Conservation (phyloP, 1,284 basidiomycete genomes). For the Pisolithus thermaeus region DNA sequence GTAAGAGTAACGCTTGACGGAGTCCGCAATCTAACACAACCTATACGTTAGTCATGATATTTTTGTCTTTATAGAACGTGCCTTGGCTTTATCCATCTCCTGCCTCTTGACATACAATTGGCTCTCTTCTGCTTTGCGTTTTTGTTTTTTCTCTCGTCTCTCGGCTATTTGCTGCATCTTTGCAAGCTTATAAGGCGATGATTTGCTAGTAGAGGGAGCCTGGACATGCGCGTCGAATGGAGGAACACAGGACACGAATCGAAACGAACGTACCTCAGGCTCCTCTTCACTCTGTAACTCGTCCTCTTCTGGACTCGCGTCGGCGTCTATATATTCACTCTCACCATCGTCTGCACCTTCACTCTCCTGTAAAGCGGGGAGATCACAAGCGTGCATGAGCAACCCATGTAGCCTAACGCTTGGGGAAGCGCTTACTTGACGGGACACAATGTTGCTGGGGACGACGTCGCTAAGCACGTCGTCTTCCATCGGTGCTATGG, state of each 20-base stretch:
- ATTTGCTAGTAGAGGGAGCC: constrained; percentile 24
- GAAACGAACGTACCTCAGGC: constrained; percentile 31
- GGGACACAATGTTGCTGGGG: constrained; percentile 77
- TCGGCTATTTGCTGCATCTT: constrained; percentile 37
- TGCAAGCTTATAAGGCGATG: constrained; percentile 36
- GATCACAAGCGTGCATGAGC: constrained; percentile 11
- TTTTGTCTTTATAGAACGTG: constrained; percentile 21
- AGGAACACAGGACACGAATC: constrained; percentile 4
- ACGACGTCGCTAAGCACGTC: constrained; percentile 78
- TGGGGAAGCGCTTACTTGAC: constrained; percentile 47
- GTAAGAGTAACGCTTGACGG: constrained; percentile 93
- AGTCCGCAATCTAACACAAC: constrained; percentile 70
- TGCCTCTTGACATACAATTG: constrained; percentile 63
- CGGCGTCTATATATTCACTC: constrained; percentile 56
- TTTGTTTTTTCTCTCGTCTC: constrained; percentile 52
- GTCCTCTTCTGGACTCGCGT: constrained; percentile 48
- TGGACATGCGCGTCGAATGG: constrained; percentile 11
- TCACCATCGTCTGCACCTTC: constrained; percentile 59
- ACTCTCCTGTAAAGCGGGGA: constrained; percentile 45
- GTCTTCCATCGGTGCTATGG: constrained; percentile 44
- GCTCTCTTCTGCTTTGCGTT: constrained; percentile 62
- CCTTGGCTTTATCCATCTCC: constrained; percentile 82
- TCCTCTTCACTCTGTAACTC: constrained; percentile 58
- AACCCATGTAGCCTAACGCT: background rate
- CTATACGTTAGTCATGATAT: constrained; percentile 1